Conservation (phyloP, 805 yeast species). For the Zygotorulaspora florentina region DNA sequence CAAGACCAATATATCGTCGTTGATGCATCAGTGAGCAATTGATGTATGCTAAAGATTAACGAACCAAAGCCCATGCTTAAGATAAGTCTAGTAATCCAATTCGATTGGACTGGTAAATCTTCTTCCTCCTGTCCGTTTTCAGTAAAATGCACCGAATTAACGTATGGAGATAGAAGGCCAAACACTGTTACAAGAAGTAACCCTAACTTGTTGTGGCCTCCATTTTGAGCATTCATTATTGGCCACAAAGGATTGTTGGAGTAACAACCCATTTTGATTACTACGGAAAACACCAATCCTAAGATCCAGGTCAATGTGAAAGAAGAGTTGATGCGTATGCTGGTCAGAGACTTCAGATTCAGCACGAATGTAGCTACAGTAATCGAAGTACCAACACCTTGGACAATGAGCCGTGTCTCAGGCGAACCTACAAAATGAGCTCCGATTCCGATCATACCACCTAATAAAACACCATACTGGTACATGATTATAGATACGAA, state of each 20-base stretch:
- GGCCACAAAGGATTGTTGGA: conserved; percentile 98
- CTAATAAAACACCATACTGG: conserved; percentile 37
- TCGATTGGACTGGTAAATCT: not conserved
- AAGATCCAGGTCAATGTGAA: conserved; percentile 34
- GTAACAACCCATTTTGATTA: conserved; percentile 68
- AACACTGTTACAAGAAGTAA: conserved; percentile 39
- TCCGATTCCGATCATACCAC: conserved; percentile 67
- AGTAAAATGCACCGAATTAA: conserved; percentile 24
- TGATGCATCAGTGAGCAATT: conserved; percentile 77
- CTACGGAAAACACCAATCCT: conserved; percentile 71
- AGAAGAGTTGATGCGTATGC: conserved; percentile 19
- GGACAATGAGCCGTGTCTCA: conserved; percentile 57
- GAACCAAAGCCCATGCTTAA: conserved; percentile 69
- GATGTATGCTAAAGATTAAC: conserved; percentile 63
- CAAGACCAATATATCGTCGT: conserved; percentile 92
- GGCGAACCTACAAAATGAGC: conserved; percentile 69
- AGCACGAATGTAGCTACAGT: conserved; percentile 55
- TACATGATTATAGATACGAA: conserved; percentile 28
- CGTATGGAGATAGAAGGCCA: conserved; percentile 57
- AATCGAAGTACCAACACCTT: conserved; percentile 64
- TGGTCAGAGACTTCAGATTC: conserved; percentile 44
- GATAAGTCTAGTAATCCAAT: conserved; percentile 17
- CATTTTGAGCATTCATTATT: conserved; percentile 76
- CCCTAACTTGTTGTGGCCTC: conserved; percentile 80
- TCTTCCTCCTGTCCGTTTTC: conserved; percentile 17